Conservation (phyloP, 108 stramenopile genomes). For the Nitzschia sp. region DNA sequence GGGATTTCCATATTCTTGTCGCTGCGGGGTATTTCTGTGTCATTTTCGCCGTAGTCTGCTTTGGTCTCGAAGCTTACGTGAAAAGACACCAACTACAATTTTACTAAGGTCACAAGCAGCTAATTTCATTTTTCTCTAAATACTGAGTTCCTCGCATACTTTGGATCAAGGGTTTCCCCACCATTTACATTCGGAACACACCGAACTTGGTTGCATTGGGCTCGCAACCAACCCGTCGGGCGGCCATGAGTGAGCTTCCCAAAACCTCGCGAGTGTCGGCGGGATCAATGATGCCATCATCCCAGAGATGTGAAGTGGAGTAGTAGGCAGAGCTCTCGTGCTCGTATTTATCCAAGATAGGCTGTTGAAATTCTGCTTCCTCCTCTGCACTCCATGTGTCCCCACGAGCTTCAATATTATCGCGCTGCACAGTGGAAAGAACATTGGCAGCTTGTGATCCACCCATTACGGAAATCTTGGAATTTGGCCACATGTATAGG, state of each 20-base stretch:
- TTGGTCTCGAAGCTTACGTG: slow-evolving; percentile 34
- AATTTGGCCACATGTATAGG: slow-evolving; percentile 98
- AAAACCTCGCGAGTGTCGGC: slow-evolving; percentile 88
- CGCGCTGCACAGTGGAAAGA: slow-evolving; percentile 87
- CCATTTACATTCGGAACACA: slow-evolving; percentile 54
- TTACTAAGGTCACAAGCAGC: not conserved
- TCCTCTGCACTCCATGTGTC: slow-evolving; percentile 76
- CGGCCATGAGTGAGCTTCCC: slow-evolving; percentile 76
- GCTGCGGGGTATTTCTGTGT: slow-evolving; percentile 44
- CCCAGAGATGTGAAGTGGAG: slow-evolving; percentile 93
- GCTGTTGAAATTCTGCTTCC: slow-evolving; percentile 64
- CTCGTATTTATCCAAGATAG: slow-evolving; percentile 76
- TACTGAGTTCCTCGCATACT: not conserved
- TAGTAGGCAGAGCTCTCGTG: slow-evolving; percentile 86
- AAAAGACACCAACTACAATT: slow-evolving; percentile 1
- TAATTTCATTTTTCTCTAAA: not conserved
- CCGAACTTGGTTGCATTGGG: slow-evolving; percentile 59
- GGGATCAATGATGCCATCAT: slow-evolving; percentile 97
- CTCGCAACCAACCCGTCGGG: slow-evolving; percentile 50
- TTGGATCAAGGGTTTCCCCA: not conserved
- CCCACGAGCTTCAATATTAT: slow-evolving; percentile 70
- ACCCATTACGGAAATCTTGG: slow-evolving; percentile 95
- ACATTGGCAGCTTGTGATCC: slow-evolving; percentile 97
- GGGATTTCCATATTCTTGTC: slow-evolving; percentile 47
- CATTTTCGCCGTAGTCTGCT: slow-evolving; percentile 43